Evolutionary conservation across 768 basidiomycete species (phyloP).

Genomic region (Mycena leptocephala): DNA sequence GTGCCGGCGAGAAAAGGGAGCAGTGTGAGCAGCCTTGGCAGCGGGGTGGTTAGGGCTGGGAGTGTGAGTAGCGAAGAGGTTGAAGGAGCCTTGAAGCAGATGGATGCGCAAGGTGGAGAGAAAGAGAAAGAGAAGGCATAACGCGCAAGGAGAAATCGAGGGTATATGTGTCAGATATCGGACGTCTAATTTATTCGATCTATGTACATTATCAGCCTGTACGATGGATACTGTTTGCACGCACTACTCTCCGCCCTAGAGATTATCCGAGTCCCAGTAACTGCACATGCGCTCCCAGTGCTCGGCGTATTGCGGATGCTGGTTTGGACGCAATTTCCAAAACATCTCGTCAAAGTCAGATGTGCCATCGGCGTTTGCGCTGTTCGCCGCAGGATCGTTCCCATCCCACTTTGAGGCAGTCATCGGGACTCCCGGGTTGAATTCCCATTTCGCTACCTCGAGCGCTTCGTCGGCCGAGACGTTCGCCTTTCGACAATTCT

Average conservation of each 20-base stretch:
- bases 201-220: no score
- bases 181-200: no score
- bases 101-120: constrained; percentile 5
- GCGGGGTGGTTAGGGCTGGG: constrained; percentile 1
- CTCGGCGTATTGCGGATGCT: not conserved
- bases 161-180: no score
- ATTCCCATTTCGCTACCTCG: no score
- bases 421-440: no score
- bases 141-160: no score
- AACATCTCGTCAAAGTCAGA: constrained; percentile 6
- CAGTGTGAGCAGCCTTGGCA: constrained; percentile 24
- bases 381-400: no score
- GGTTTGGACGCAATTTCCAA: not conserved
- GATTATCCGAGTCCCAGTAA: no score
- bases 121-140: not conserved
- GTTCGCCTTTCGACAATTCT: constrained; percentile 1
- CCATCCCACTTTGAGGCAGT: no score
- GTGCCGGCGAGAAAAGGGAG: constrained; percentile 17
- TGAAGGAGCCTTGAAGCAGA: constrained; percentile 19
- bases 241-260: no score
- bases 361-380: not conserved
- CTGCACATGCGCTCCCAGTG: not conserved
- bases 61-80: constrained; percentile 28
- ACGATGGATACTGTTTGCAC: no score
- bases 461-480: no score